A percentile compares a stretch with the other conserved stretches of the same genome.
phyloP scores from a whole-genome alignment of 2,329 filamentous ascomycete species.

The Verticillium isaacii region DNA sequence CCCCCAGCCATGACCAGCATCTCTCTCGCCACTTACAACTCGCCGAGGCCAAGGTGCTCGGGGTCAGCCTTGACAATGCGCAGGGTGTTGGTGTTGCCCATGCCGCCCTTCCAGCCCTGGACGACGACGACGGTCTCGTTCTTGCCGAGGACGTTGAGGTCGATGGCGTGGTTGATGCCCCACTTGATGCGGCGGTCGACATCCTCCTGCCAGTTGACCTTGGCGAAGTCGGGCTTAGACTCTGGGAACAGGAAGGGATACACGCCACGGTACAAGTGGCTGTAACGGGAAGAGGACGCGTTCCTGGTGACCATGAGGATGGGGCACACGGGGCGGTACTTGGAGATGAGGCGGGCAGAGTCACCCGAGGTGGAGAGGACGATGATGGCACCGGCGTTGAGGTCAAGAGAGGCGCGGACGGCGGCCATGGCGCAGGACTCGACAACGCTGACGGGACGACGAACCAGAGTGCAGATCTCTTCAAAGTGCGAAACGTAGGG shows the following conservation, averaged over 20 bases:
- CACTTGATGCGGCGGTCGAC: constrained; percentile 97
- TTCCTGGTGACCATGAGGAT: constrained; percentile 99
- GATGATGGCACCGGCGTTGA: constrained; percentile 94
- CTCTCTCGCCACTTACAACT: constrained; percentile 21
- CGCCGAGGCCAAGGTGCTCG: constrained; percentile 52
- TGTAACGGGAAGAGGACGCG: constrained; percentile 77
- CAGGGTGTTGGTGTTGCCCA: constrained; percentile 85
- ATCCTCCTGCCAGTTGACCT: constrained; percentile 97
- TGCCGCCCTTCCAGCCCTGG: constrained; percentile 86
- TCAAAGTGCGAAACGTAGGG: constrained; percentile 96
- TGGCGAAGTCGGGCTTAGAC: constrained; percentile 88
- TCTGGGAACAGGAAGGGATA: constrained; percentile 96
- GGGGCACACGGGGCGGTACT: constrained; percentile 97
- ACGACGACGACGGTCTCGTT: constrained; percentile 78
- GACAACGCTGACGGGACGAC: constrained; percentile 78
- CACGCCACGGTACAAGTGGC: constrained; percentile 93
- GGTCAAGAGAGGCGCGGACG: constrained; percentile 89
- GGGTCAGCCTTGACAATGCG: constrained; percentile 59
- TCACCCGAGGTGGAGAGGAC: constrained; percentile 94
- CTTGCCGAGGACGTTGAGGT: constrained; percentile 69
- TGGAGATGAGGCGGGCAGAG: constrained; percentile 91
- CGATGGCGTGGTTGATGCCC: constrained; percentile 83
- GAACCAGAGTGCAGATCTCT: constrained; percentile 80
- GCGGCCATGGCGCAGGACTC: constrained; percentile 98
- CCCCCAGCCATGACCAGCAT: not conserved